Evolutionary conservation across 2,329 filamentous ascomycete species (phyloP), one percentile per base, ranked within the genome.

Genomic region (Dendrostoma leiphaemia): DNA sequence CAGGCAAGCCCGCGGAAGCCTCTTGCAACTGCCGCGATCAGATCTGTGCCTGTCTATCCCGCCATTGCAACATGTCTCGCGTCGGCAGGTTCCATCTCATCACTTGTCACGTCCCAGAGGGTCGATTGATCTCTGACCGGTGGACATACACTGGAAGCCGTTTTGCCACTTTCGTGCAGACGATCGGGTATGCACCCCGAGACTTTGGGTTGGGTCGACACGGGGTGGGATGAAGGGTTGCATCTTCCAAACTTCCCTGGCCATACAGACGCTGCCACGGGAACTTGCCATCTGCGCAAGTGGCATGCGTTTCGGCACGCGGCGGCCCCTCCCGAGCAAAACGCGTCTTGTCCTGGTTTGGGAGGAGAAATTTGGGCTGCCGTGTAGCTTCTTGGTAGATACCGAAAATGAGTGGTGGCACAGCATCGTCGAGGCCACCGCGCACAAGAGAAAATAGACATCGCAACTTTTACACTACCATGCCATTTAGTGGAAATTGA

Each of bases 291-390:
- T 41, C 45, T 44, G 45, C 32, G 29, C 24, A 19, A 37, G 13
- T 32, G 17, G 40, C 48, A 48, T 57, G 47, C 45, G 34, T 48
- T n/a, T 41, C 44, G 51, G 51, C 51, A 48, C 28, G 51, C 47
- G 52, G 45, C 55, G 55, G 55, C 55, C 49, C 55, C 52, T 57
- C 55, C 55, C 55, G 55, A 50, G 32, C 15, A 28, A 29, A 10
- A 53, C 47, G 48, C 48, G 51, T 43, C 47, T 38, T 28, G 37
- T 57, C 29, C 10, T 29, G 38, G 31, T 41, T 26, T 45, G 37
- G 24, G 31, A 44, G 31, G 51, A 19, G 48, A 45, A 38, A 23
- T 5, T 31, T 31, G 26, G 29, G 41, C 17, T 8, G 28, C 32
- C 28, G 29, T 29, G 28, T 46, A 31, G 15, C 19, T 9, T 32